These are phyloP conservation scores for Aspergillus tamarii DNA, from an alignment of 2,329 filamentous ascomycete genomes.

Conservation along the genomic window DNA sequence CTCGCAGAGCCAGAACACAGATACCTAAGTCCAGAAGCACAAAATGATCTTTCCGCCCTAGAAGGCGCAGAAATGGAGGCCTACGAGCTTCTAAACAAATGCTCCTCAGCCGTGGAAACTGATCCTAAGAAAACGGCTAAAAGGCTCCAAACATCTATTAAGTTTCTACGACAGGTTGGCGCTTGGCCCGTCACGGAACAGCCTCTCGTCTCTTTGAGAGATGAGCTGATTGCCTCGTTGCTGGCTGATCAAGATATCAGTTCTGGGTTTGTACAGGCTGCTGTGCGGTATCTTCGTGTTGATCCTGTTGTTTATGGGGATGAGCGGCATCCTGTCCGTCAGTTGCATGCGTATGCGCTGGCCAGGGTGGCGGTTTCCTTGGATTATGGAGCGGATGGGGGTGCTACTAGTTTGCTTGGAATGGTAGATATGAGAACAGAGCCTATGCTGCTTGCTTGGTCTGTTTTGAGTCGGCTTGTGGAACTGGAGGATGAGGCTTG, in stretches of 20 bases:
- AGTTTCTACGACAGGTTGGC: constrained; percentile 39
- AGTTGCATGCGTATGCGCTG: constrained; percentile 49
- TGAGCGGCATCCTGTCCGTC: constrained; percentile 56
- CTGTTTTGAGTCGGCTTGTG: constrained; percentile 34
- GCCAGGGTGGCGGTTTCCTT: constrained; percentile 34
- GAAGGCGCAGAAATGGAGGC: constrained; percentile 28
- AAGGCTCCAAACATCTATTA: constrained; percentile 45
- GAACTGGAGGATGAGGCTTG: constrained; percentile 28
- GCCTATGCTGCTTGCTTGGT: constrained; percentile 38
- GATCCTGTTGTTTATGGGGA: constrained; percentile 56
- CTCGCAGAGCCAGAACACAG: constrained; percentile 20
- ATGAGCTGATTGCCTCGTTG: constrained; percentile 56
- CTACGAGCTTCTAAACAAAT: constrained; percentile 27
- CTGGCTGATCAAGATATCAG: constrained; percentile 48
- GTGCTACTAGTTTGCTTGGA: constrained; percentile 16
- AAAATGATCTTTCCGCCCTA: constrained; percentile 16
- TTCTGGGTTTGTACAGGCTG: constrained; percentile 55
- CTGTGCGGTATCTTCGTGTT: constrained; percentile 55
- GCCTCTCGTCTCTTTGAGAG: constrained; percentile 57
- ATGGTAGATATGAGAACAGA: constrained; percentile 32
- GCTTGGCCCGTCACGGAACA: constrained; percentile 56
- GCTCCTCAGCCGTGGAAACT: constrained; percentile 18
- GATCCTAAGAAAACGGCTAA: constrained; percentile 35
- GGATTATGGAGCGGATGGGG: constrained; percentile 28
- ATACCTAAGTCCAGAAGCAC: constrained; percentile 13